A percentile compares a stretch with the other conserved stretches of the same genome.
Conservation (phyloP, 768 basidiomycete genomes). For the Sporobolomyces roseus region DNA sequence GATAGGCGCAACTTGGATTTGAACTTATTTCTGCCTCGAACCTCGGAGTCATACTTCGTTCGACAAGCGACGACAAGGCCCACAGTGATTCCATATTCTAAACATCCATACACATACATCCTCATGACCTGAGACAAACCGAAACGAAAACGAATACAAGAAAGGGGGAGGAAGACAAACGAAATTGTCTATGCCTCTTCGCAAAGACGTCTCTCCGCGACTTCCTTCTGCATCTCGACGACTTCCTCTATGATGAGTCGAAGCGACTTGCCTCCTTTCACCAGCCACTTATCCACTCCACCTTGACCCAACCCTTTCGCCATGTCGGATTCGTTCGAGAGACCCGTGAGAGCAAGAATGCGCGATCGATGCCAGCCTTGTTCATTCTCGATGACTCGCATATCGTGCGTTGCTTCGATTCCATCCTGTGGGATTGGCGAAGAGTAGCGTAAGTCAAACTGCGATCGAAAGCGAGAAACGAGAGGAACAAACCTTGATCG, state of each 20-base stretch:
- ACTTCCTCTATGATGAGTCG: conserved; percentile 30
- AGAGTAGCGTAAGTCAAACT: not conserved
- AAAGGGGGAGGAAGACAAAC: too few relatives aligned
- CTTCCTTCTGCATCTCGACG: conserved; percentile 1
- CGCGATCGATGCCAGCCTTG: not conserved
- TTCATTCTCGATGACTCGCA: conserved; percentile 20
- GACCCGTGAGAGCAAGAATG: conserved; percentile 31
- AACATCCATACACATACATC: too few relatives aligned
- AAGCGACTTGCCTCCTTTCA: conserved; percentile 33
- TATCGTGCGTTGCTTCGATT: conserved; percentile 8
- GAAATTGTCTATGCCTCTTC: too few relatives aligned
- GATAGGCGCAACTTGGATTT: too few relatives aligned
- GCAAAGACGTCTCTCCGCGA: not conserved
- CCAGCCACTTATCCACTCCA: conserved; percentile 30
- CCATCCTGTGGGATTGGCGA: conserved; percentile 20
- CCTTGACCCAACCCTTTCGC: conserved; percentile 17
- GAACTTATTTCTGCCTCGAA: too few relatives aligned
- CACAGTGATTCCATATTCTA: too few relatives aligned
- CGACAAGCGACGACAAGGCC: too few relatives aligned
- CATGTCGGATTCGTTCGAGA: conserved; percentile 27
- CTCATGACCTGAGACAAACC: too few relatives aligned
- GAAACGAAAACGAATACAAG: too few relatives aligned
- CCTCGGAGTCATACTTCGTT: too few relatives aligned
- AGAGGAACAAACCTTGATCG: conserved; percentile 4
- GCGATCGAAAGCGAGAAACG: not conserved